Conservation (phyloP, 768 basidiomycete genomes). For the Tricholoma flavovirens region DNA sequence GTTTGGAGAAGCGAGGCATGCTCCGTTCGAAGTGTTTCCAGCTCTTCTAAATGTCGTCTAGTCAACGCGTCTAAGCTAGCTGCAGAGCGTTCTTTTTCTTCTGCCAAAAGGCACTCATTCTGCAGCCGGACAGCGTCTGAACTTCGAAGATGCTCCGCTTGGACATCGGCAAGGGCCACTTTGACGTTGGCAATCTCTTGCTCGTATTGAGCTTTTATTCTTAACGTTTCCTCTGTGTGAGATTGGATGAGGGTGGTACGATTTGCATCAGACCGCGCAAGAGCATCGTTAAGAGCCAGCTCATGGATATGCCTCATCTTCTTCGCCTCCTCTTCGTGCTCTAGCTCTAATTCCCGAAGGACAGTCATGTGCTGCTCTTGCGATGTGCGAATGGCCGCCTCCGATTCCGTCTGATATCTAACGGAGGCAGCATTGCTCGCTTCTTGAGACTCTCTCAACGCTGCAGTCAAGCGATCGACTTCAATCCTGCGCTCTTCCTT, state of each 20-base stretch:
- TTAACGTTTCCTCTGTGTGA: conserved; percentile 33
- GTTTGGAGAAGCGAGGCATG: conserved; percentile 49
- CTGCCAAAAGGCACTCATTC: conserved; percentile 31
- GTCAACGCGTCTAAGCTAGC: conserved; percentile 45
- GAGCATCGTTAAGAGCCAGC: conserved; percentile 27
- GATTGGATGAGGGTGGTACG: conserved; percentile 23
- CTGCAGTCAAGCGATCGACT: conserved; percentile 39
- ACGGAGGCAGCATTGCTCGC: conserved; percentile 31
- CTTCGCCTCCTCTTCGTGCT: conserved; percentile 51
- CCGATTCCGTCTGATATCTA: conserved; percentile 41
- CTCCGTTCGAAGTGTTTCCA: conserved; percentile 40
- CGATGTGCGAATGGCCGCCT: conserved; percentile 38
- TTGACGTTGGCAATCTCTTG: conserved; percentile 37
- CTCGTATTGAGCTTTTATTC: conserved; percentile 43
- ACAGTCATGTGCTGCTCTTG: conserved; percentile 52
- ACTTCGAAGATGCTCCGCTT: conserved; percentile 29
- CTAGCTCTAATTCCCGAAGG: conserved; percentile 49
- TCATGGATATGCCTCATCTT: conserved; percentile 45
- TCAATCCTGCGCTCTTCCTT: conserved; percentile 51
- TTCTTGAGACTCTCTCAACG: conserved; percentile 40
- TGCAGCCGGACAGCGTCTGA: conserved; percentile 32
- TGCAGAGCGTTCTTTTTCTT: conserved; percentile 44
- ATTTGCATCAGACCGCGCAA: conserved; percentile 22
- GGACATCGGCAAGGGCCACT: conserved; percentile 31
- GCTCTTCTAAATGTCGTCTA: conserved; percentile 42